Percentiles rank a stretch among this genome's conserved stretches.
These are phyloP conservation scores for Metarhizium humberi DNA, from an alignment of 2,329 filamentous ascomycete species.

Conservation along the genomic window DNA sequence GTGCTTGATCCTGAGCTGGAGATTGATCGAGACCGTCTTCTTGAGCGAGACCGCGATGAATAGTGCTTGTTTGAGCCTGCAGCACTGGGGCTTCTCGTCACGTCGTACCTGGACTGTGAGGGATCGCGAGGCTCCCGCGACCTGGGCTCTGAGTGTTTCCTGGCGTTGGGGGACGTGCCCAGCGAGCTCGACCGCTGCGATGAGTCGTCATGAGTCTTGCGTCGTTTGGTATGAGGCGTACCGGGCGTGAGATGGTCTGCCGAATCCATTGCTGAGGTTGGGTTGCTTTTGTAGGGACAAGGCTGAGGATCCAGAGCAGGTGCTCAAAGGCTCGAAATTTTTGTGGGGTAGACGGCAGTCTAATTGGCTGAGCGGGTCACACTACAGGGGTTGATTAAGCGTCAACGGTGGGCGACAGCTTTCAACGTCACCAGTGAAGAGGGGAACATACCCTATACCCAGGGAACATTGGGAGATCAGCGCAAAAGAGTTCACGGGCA, in stretches of 20 bases:
- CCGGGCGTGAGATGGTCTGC: constrained; percentile 15
- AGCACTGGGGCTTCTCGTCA: constrained; percentile 11
- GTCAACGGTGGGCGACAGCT: too few relatives aligned
- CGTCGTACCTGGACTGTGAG: background rate
- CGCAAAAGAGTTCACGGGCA: too few relatives aligned
- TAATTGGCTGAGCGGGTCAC: background rate
- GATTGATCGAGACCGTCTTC: constrained; percentile 20
- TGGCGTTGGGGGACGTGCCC: constrained; percentile 7
- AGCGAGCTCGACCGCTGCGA: constrained; percentile 17
- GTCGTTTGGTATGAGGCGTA: constrained; percentile 22
- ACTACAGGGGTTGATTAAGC: too few relatives aligned
- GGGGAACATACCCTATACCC: background rate
- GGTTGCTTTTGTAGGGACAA: constrained; percentile 1
- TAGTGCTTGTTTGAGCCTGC: constrained; percentile 16
- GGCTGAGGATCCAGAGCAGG: constrained; percentile 7
- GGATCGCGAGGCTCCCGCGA: background rate
- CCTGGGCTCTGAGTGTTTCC: background rate
- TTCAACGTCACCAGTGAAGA: too few relatives aligned
- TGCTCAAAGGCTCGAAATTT: constrained; percentile 6
- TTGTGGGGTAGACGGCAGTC: constrained; percentile 3
- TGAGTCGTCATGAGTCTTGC: constrained; percentile 21
- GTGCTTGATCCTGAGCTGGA: constrained; percentile 27
- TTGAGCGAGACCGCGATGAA: constrained; percentile 19
- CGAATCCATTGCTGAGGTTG: constrained; percentile 18
- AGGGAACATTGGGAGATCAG: too few relatives aligned